Base-by-base conservation (phyloP, 345 rosid species). In the Pistacia atlantica region DNA sequence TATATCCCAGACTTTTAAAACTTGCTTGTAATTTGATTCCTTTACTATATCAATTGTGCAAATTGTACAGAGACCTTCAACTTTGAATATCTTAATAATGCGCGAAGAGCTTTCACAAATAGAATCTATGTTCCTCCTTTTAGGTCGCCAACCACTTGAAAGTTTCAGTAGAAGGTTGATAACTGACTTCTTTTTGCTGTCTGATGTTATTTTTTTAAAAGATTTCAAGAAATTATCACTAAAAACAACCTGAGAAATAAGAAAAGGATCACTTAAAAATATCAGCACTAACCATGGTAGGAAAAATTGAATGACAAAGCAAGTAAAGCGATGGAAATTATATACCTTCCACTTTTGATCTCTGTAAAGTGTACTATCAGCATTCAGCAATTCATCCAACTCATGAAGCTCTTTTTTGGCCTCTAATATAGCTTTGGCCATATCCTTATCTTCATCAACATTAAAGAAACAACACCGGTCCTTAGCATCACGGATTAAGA, bases 1-100 rank as follows among this genome's bases (percentile, higher is more conserved):
- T 72, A 90, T 65, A 73, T 90, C 91, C 91, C 91, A 90, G 25
- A 84, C 81, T 82, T 81, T 90, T 75, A 90, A 63, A 46, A 85
- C 80, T 81, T 88, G 91, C 6, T 11, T 75, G 76, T 83, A 82
- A 38, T 18, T 25, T 2, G 4, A 55, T 37, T 83, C 84, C 78
- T 85, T 85, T 64, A 4, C 67, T 1, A 85, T 22, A 71, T 90
- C 93, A 69, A 58, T 63, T 2, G 91, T 83, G 72, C 89, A 86
- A 16, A 88, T n/a, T 3, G 84, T 55, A 60, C 82, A 84, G 10
- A 78, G 58, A 59, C 70, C 65, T 63, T 80, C 90, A 48, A 70
- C 88, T 80, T 86, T 87, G 9, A 75, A 85, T 51, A 82, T 75
- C 71, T 88, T 90, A 67, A 85, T 77, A 65, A 83, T 68, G 64